Conservation (phyloP, 139 green algal genomes). For the Pseudopediastrum boryanum region DNA sequence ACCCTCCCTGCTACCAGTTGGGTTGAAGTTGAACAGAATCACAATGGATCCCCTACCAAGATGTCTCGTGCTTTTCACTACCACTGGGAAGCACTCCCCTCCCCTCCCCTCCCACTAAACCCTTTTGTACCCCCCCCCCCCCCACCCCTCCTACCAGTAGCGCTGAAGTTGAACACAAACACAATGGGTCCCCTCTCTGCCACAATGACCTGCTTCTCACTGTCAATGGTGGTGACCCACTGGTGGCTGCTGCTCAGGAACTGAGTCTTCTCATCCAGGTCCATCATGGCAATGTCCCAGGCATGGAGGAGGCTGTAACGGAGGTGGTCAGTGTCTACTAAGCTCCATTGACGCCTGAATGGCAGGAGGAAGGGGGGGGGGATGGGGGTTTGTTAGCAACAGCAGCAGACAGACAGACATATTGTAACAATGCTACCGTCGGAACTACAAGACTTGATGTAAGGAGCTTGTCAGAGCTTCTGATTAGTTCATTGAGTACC, state of each 20-base stretch:
- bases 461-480: no score
- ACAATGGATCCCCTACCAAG: no score
- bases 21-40: no score
- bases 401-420: not conserved
- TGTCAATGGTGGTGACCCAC: conserved; percentile 81
- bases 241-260: conserved; percentile 67
- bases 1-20: no score
- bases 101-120: no score
- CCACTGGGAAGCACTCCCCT: no score
- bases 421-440: no score
- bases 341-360: conserved; percentile 76
- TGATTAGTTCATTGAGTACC: no score
- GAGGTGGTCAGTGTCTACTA: conserved; percentile 79
- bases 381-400: not conserved
- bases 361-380: not conserved
- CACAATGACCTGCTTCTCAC: conserved; percentile 86
- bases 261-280: conserved; percentile 66
- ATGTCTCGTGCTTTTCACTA: no score
- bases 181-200: conserved; percentile 92
- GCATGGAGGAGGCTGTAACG: conserved; percentile 79
- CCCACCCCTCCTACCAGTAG: no score
- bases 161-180: conserved; percentile 99
- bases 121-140: no score
- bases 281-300: conserved; percentile 83
- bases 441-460: no score